Base-by-base conservation (phyloP, 2,329 filamentous ascomycete genomes). In the Didymella keratinophila region DNA sequence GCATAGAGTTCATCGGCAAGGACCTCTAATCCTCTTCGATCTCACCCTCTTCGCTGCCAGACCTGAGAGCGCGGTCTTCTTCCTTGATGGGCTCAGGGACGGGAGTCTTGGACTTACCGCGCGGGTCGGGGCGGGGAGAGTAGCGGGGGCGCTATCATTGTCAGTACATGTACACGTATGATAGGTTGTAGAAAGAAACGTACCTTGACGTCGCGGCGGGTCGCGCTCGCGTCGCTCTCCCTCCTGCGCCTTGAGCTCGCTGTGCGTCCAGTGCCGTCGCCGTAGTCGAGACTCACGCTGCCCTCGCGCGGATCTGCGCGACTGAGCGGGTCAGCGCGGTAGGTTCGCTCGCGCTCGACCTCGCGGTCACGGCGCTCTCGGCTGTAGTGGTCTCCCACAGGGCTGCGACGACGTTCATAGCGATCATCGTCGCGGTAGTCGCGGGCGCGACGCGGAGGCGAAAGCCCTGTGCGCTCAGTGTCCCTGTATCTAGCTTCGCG, bases 31-130 rank as follows among this genome's bases (percentile, higher is more conserved):
- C 77, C 82, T 98, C 93, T 78, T 97, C 95, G 69, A 99, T 98
- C 81, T 99, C 95, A 51, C 95, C 95, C 78, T 99, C 95, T 79
- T 99, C 95, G 72, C 93, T 97, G 52, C 95, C 95, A 58, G 91
- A 94, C 71, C 91, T 89, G 55, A 93, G 82, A 55, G 83, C 81
- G 50, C 87, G 82, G 62, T 90, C 87, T 64, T 90, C 87, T 59
- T 86, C 80, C 56, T 83, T 80, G 47, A 67, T 55, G 23, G 70
- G 64, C 49, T 72, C 70, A 37, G 72, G 71, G 52, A 74, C 62
- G 41, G 85, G 84, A 48, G 84, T 85, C 77, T 82, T 88, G 75
- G 83, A 84, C 74, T 83, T 84, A 71, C 82, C 71, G 37, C 36
- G 49, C 36, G 44, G 44, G 47, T 89, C 86, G 73, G 82, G 83